These are phyloP conservation scores for Zygotorulaspora mrakii DNA, from an alignment of 1,139 yeast species.

Conservation along the genomic window DNA sequence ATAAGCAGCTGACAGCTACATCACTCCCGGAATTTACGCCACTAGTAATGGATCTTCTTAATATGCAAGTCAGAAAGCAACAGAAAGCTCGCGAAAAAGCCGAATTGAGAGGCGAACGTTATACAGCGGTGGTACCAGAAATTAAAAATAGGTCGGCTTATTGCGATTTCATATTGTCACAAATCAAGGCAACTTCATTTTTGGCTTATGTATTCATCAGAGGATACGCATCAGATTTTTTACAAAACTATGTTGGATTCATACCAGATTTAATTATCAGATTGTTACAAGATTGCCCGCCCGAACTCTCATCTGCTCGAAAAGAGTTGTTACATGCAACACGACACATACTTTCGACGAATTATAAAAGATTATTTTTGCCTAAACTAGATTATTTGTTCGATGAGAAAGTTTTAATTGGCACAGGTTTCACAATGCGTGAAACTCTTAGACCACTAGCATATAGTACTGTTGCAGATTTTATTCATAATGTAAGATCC, in stretches of 20 bases:
- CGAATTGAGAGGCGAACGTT: slow-evolving; percentile 51
- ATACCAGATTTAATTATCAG: slow-evolving; percentile 88
- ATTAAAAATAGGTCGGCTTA: slow-evolving; percentile 75
- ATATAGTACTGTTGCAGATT: slow-evolving; percentile 92
- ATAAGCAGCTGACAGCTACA: slow-evolving; percentile 67
- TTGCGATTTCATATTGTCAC: slow-evolving; percentile 90
- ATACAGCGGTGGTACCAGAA: slow-evolving; percentile 57
- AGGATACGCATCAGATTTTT: slow-evolving; percentile 66
- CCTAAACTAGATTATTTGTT: slow-evolving; percentile 82
- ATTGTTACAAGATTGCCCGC: slow-evolving; percentile 90
- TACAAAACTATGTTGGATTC: slow-evolving; percentile 60
- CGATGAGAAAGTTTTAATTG: slow-evolving; percentile 83
- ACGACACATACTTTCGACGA: slow-evolving; percentile 87
- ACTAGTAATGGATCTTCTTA: slow-evolving; percentile 68
- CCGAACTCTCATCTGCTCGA: slow-evolving; percentile 89
- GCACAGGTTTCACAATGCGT: slow-evolving; percentile 86
- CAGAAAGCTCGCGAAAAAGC: slow-evolving; percentile 64
- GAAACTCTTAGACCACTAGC: slow-evolving; percentile 88
- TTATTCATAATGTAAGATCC: slow-evolving; percentile 85
- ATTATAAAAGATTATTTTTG: slow-evolving; percentile 74
- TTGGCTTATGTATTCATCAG: slow-evolving; percentile 87
- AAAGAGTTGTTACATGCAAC: slow-evolving; percentile 93
- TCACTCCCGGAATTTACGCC: slow-evolving; percentile 80
- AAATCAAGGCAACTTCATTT: slow-evolving; percentile 94
- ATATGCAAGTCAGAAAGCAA: slow-evolving; percentile 72